A percentile compares a stretch with the other conserved stretches of the same genome.
Conservation (phyloP, 805 yeast genomes). For the Metschnikowia noctiluminum region DNA sequence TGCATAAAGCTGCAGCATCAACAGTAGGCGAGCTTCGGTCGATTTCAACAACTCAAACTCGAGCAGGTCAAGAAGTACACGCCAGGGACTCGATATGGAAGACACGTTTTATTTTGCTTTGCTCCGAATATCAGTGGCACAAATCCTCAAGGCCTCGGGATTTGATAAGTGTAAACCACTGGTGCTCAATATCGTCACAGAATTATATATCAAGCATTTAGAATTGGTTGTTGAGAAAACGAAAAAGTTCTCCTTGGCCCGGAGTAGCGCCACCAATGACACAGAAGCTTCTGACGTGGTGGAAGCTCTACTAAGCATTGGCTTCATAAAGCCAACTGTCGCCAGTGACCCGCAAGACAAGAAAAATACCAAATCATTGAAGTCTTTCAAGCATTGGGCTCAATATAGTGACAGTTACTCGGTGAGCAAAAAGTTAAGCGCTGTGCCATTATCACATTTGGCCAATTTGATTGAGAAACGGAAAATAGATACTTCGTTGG, state of each 20-base stretch:
- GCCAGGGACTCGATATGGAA: conserved; percentile 24
- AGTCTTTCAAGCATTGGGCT: conserved; percentile 39
- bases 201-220: conserved; percentile 65
- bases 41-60: background rate
- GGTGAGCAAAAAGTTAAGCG: conserved; percentile 23
- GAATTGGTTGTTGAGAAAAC: conserved; percentile 51
- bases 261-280: conserved; percentile 33
- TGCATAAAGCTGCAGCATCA: background rate
- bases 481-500: conserved; percentile 33
- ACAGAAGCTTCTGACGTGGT: conserved; percentile 64
- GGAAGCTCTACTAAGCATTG: conserved; percentile 63
- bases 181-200: conserved; percentile 73
- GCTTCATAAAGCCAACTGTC: conserved; percentile 52
- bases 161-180: conserved; percentile 75
- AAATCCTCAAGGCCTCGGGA: conserved; percentile 74
- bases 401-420: conserved; percentile 26
- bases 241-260: conserved; percentile 43
- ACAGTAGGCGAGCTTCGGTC: background rate
- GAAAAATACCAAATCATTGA: conserved; percentile 33
- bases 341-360: conserved; percentile 46
- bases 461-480: conserved; percentile 37
- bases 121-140: conserved; percentile 41
- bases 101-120: conserved; percentile 39
- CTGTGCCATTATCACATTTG: conserved; percentile 30
- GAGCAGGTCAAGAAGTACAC: no score